Conservation (phyloP, 805 yeast genomes). For the Kluyveromyces lactis region DNA sequence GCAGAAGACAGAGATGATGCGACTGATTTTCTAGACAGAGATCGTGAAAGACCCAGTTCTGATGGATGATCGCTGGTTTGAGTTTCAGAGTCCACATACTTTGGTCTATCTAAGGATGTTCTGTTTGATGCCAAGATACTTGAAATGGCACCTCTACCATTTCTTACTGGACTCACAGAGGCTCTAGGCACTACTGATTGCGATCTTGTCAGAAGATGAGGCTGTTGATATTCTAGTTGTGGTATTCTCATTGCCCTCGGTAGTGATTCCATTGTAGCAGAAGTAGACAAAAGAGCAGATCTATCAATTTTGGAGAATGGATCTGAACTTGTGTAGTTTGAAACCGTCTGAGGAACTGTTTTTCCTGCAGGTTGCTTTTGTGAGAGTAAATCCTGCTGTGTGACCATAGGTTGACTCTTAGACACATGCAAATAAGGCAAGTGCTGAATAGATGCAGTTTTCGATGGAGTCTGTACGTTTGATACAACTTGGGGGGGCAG, state of each 20-base stretch:
- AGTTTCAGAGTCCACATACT: conserved; percentile 7
- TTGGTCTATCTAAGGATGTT: conserved; percentile 4
- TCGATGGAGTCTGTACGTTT: background rate
- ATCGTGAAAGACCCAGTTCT: background rate
- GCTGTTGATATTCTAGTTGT: background rate
- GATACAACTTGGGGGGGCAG: background rate
- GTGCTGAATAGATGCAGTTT: background rate
- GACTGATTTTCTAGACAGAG: background rate
- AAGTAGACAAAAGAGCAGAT: conserved; percentile 9
- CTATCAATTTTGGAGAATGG: conserved; percentile 4
- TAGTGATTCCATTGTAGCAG: background rate
- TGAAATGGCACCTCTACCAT: conserved; percentile 6
- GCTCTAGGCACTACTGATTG: conserved; percentile 1
- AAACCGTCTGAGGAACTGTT: conserved; percentile 1
- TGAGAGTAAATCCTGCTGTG: background rate
- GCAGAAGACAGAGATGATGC: conserved; percentile 4
- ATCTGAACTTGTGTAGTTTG: conserved; percentile 1
- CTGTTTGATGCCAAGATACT: conserved; percentile 6
- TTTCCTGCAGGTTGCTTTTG: background rate
- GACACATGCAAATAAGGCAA: background rate
- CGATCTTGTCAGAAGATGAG: background rate
- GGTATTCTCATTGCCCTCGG: background rate
- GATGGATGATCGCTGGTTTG: conserved; percentile 5
- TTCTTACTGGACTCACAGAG: conserved; percentile 4
- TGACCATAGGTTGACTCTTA: background rate